Evolutionary conservation across 2,329 filamentous ascomycete species (phyloP), one percentile per base, ranked within the genome.

Genomic region (Pseudogymnoascus verrucosus): DNA sequence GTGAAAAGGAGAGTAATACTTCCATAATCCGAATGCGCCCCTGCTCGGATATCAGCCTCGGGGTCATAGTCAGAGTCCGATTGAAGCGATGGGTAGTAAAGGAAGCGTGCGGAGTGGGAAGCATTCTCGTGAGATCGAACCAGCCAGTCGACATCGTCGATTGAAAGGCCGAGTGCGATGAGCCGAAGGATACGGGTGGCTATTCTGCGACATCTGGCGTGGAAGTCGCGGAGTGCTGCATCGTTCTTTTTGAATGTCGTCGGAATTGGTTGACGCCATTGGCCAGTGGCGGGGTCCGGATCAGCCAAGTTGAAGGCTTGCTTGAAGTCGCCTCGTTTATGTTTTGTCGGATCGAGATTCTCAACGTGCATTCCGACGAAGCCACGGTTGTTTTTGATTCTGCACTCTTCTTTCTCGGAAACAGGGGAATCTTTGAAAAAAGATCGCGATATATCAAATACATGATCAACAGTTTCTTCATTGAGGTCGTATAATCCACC

Each of bases 11-110:
- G 78, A 1, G 85, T 88, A 64, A 88, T 76, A 65, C 82, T 84
- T 63, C 86, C 86, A 51, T 67, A 96, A 78, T 97, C 93, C 4
- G 89, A 93, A 75, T 98, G 93, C 0, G 93, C 92, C 64, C 93
- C 95, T 5, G 93, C 93, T 28, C 93, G 88, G 65, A 97, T 84
- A 71, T 93, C 90, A 16, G 79, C 76, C 39, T 76, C 75, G 5
- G 80, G 79, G 51, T 79, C 71, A 69, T 79, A 79, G 61, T 76
- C 72, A 51, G 74, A 67, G 63, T 78, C 71, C 66, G 71, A 62
- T 36, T 80, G 69, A 69, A 85, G 75, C 40, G 72, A 73, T 5
- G 89, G 89, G 75, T 91, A 93, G 76, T 86, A 85, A 1, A 97
- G 84, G 68, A 90, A 80, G 31, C 90, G 86, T 31, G 47, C n/a